Evolutionary conservation across 192 early-diverging fungal species (phyloP).

Genomic region (Backusella australiensis): DNA sequence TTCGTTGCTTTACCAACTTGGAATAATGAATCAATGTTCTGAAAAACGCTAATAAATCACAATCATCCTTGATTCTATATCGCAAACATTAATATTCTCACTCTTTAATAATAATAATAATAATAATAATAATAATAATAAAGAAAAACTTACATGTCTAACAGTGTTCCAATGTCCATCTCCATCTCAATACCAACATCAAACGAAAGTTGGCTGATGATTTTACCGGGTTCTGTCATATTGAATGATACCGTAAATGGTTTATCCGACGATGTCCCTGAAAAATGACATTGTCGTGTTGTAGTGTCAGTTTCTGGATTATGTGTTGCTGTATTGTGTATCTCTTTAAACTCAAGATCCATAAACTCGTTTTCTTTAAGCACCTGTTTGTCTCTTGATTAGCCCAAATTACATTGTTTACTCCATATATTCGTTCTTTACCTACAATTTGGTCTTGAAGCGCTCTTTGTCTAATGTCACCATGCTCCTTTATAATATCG

Average conservation of each 20-base stretch:
- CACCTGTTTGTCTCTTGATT: background rate
- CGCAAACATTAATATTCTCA: too few species aligned
- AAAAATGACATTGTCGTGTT: constrained; percentile 1
- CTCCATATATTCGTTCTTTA: background rate
- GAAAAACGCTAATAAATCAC: constrained; percentile 26
- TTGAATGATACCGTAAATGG: constrained; percentile 10
- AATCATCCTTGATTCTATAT: constrained; percentile 16
- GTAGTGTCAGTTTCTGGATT: background rate
- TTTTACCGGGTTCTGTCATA: background rate
- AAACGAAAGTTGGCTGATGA: background rate
- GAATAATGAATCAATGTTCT: constrained; percentile 27
- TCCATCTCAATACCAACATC: constrained; percentile 22
- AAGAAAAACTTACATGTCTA: background rate
- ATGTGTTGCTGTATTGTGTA: background rate
- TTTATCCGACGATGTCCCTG: background rate
- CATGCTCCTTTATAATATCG: constrained; percentile 4
- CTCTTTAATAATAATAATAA: too few species aligned
- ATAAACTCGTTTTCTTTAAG: constrained; percentile 5
- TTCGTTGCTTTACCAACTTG: constrained; percentile 9
- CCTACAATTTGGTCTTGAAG: constrained; percentile 5
- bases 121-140: too few species aligned
- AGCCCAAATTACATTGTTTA: background rate
- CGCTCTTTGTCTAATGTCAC: constrained; percentile 12
- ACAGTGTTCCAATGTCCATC: constrained; percentile 6
- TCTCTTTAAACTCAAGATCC: background rate